Conservation (phyloP, 2,329 filamentous ascomycete genomes). For the Plenodomus lindquistii region DNA sequence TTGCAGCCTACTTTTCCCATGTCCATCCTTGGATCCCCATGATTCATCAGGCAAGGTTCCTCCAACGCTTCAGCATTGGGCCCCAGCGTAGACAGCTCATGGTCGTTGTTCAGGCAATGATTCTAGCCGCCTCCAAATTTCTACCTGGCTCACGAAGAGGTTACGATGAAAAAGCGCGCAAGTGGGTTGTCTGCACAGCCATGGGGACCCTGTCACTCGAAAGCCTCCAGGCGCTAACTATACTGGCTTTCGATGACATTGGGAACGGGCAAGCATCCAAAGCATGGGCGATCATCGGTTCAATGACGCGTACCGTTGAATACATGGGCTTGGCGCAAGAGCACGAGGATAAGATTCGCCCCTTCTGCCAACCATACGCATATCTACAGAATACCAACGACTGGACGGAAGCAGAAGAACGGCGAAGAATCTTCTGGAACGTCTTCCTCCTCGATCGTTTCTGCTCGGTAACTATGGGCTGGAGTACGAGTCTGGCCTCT, state of each 20-base stretch:
- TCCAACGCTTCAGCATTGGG: conserved; percentile 2
- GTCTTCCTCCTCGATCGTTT: conserved; percentile 22
- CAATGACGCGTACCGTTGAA: conserved; percentile 21
- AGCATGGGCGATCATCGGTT: conserved; percentile 21
- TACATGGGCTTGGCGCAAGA: conserved; percentile 21
- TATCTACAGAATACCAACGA: neutral
- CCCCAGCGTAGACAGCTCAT: conserved; percentile 1
- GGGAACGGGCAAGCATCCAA: conserved; percentile 16
- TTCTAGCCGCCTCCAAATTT: conserved; percentile 16
- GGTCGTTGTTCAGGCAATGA: conserved; percentile 16
- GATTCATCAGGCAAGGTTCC: conserved; percentile 19
- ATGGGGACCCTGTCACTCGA: conserved; percentile 16
- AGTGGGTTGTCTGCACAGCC: conserved; percentile 12
- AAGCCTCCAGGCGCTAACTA: conserved; percentile 16
- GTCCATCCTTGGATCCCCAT: conserved; percentile 24
- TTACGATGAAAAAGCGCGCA: neutral
- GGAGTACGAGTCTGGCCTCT: conserved; percentile 24
- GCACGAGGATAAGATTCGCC: conserved; percentile 14
- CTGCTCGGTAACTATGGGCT: conserved; percentile 22
- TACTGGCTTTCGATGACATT: conserved; percentile 20
- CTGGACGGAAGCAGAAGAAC: conserved; percentile 23
- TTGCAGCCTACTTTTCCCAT: conserved; percentile 15
- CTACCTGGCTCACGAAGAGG: conserved; percentile 3
- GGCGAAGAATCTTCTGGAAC: conserved; percentile 24
- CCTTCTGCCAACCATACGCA: conserved; percentile 13